phyloP scores from a whole-genome alignment of 768 basidiomycete species.

The Kwoniella dendrophila region DNA sequence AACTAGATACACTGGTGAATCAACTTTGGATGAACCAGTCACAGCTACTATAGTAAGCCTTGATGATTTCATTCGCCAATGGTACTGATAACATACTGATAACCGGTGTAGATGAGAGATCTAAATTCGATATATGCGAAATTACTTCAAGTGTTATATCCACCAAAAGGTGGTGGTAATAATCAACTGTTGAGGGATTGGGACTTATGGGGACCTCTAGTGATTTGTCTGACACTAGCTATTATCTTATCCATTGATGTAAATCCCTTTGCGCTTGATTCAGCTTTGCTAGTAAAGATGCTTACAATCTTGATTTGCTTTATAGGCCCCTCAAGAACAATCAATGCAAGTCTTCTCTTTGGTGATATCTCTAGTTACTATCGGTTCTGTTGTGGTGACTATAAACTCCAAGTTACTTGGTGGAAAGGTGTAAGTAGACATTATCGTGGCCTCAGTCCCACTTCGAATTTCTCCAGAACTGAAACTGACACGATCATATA shows the following conservation, averaged over 20 bases:
- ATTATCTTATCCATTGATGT: constrained; percentile 47
- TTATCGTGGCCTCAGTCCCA: no score
- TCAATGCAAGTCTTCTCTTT: constrained; percentile 87
- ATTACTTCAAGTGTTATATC: constrained; percentile 89
- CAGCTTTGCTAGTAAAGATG: constrained; percentile 1
- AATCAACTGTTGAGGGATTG: constrained; percentile 92
- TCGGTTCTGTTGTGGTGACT: constrained; percentile 88
- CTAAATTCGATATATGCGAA: constrained; percentile 88
- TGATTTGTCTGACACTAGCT: constrained; percentile 56
- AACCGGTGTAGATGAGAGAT: constrained; percentile 79
- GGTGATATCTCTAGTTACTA: constrained; percentile 87
- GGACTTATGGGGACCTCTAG: constrained; percentile 96
- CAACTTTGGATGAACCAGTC: constrained; percentile 91
- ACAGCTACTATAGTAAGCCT: constrained; percentile 79
- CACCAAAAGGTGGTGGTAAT: constrained; percentile 67
- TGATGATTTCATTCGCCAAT: background rate
- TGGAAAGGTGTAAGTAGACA: constrained; percentile 57
- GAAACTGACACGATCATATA: constrained; percentile 10
- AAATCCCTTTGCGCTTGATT: constrained; percentile 5
- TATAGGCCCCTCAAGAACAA: constrained; percentile 77
- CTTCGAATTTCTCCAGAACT: background rate
- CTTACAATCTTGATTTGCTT: background rate
- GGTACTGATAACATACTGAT: no score
- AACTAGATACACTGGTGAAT: constrained; percentile 79
- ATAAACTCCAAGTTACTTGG: constrained; percentile 80